Base-by-base conservation (phyloP, 106 monocot species). In the Apostasia ramifera region DNA sequence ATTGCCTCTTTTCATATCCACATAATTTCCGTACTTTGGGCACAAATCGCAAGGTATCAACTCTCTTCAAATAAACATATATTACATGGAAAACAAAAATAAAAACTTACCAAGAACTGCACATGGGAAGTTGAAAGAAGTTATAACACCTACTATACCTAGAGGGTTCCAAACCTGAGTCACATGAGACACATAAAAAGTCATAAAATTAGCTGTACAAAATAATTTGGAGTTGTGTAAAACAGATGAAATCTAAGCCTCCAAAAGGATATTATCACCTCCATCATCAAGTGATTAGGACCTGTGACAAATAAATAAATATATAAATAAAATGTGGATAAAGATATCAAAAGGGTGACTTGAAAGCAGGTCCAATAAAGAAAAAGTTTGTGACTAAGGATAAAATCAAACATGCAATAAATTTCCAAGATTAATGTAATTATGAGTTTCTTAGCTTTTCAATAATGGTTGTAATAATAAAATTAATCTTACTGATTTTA, bases 261-360 rank as follows among this genome's bases (percentile, higher is more conserved):
- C 40, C 40, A 59, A 63, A 63, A 45, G 62, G 62, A 12, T 47
- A 57, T 69, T 41, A 82, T 14, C 66, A 95, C 95, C 95, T 95
- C 95, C 82, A 95, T 67, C 95, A 95, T 92, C 84, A 95, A 86
- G 84, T 95, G 95, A 71, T 95, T 92, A 77, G 95, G 89, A 83
- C 95, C 95, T 95, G 85, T 78, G 7, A 71, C 45, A 9, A 66
- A 2, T 61, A 77, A 71, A 59, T 26, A 26, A 26, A 26, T 26
- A 26, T 26, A 26, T 26, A 26, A 26, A 26, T 26, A 26, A 26
- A 26, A 26, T 26, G 26, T 26, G 26, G 26, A 26, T 26, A 26
- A 26, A 12, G 57, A 61, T 40, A 15, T 40, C 8, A 51, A 3
- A 3, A 52, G 52, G 52, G 52, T 52, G 10, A 26, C 26, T 26